Conservation (phyloP, 2,329 filamentous ascomycete genomes). For the Myriosclerotinia duriaeana region DNA sequence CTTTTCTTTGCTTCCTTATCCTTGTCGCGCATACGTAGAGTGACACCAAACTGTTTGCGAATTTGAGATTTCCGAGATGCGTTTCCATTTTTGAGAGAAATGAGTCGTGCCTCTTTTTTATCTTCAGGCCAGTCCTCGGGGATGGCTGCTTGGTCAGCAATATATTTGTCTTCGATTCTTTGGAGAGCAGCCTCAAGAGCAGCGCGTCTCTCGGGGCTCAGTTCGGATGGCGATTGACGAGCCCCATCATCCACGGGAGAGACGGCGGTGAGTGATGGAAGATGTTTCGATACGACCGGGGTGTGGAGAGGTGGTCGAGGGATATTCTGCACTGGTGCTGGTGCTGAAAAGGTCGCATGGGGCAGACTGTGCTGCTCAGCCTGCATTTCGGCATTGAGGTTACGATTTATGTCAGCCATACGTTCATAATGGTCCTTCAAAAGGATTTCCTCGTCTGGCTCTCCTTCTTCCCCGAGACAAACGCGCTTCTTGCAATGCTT, state of each 20-base stretch:
- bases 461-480: slow-evolving; percentile 15
- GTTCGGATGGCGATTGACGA: slow-evolving; percentile 32
- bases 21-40: slow-evolving; percentile 35
- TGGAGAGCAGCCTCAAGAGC: slow-evolving; percentile 31
- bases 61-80: slow-evolving; percentile 37
- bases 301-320: slow-evolving; percentile 27
- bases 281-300: slow-evolving; percentile 20
- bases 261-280: slow-evolving; percentile 8
- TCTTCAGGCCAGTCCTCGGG: slow-evolving; percentile 9
- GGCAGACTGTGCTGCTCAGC: neutral
- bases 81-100: slow-evolving; percentile 35
- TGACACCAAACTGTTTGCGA: slow-evolving; percentile 35
- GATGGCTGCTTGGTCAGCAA: slow-evolving; percentile 25
- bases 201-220: slow-evolving; percentile 29
- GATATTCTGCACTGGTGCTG: slow-evolving; percentile 4
- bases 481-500: slow-evolving; percentile 25
- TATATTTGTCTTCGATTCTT: slow-evolving; percentile 28
- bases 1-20: slow-evolving; percentile 32
- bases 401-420: neutral
- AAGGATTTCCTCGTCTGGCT: slow-evolving; percentile 8
- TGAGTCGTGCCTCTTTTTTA: slow-evolving; percentile 25
- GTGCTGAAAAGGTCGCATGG: neutral
- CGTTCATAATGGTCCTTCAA: slow-evolving; percentile 12
- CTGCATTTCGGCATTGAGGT: neutral
- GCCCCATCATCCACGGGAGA: slow-evolving; percentile 19